Conservation (phyloP, 257 asterid genomes). For the Leptodermis oblonga region DNA sequence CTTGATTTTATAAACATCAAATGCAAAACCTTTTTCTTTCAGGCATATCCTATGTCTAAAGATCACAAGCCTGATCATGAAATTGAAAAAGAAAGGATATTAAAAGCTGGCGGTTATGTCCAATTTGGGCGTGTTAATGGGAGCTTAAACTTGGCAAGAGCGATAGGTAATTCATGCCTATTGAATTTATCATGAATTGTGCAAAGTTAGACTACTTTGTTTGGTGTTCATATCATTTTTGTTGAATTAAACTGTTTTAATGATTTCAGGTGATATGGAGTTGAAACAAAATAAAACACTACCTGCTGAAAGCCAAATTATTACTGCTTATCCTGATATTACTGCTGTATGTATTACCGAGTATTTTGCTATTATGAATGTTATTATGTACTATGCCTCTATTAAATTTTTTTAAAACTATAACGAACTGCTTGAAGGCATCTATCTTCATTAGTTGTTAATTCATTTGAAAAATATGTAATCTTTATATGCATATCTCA, state of each 20-base stretch:
- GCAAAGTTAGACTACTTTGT: background rate
- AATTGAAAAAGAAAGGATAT: conserved; percentile 72
- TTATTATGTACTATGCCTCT: background rate
- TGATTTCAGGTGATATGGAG: conserved; percentile 80
- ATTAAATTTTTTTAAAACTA: background rate
- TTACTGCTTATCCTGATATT: conserved; percentile 87
- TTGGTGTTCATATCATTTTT: conserved; percentile 1
- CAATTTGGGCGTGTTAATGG: conserved; percentile 95
- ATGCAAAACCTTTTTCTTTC: conserved; percentile 13
- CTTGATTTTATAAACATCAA: background rate
- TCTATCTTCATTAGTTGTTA: background rate
- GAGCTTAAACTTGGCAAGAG: conserved; percentile 87
- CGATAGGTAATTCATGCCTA: conserved; percentile 54
- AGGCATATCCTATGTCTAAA: conserved; percentile 78
- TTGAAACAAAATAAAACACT: conserved; percentile 73
- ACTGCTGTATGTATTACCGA: conserved; percentile 47
- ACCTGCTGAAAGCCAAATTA: conserved; percentile 86
- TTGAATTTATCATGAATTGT: conserved; percentile 9
- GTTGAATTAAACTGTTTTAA: conserved; percentile 11
- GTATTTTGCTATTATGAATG: background rate
- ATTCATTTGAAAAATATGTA: background rate
- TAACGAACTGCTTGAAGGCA: background rate
- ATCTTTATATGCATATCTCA: background rate
- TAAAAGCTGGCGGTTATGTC: conserved; percentile 88
- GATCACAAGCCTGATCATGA: conserved; percentile 92